Evolutionary conservation across 1,139 yeast genomes (phyloP), one percentile per base, ranked within the genome.

Genomic region (Yamadazyma taylorii): DNA sequence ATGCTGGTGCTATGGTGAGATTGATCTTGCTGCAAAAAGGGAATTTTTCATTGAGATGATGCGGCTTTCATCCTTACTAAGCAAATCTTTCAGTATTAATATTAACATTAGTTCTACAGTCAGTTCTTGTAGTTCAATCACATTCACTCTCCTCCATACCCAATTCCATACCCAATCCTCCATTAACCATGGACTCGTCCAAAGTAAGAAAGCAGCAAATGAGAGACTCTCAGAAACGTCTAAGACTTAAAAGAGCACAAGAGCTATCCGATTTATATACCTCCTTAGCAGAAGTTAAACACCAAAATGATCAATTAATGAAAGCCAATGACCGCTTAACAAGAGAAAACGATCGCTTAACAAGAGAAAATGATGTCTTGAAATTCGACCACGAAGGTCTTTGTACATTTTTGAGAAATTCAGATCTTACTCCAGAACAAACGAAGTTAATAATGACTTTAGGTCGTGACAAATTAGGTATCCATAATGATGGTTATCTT

Each of bases 211-310:
- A 15, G 11, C 4, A 28, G 29, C 30, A 42, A 21, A 42, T 37
- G 44, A 39, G 45, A 32, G 30, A 38, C 15, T 39, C 41, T 10
- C 46, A 41, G 16, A 42, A 27, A 21, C 21, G 36, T 10, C 30
- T 42, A 4, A 36, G 34, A 23, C 27, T 14, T 3, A 38, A 28
- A 16, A 31, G 43, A n/a, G 30, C 30, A 16, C 23, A 26, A 11
- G 42, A 40, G 23, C 21, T 32, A 2, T 24, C 21, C 5, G 17
- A 4, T 12, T 25, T 37, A 6, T 13, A 22, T 11, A 5, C 15
- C 5, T 34, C 35, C 22, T n/a, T 38, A n/a, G 31, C 25, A 22
- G 7, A 2, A 11, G 24, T 40, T n/a, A 23, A 25, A 12, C 8
- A 17, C n/a, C 22, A 30, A 11, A 33, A 33, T 24, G 3, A 21